phyloP scores from a whole-genome alignment of 2,329 filamentous ascomycete genomes.

The Cadophora sp. region DNA sequence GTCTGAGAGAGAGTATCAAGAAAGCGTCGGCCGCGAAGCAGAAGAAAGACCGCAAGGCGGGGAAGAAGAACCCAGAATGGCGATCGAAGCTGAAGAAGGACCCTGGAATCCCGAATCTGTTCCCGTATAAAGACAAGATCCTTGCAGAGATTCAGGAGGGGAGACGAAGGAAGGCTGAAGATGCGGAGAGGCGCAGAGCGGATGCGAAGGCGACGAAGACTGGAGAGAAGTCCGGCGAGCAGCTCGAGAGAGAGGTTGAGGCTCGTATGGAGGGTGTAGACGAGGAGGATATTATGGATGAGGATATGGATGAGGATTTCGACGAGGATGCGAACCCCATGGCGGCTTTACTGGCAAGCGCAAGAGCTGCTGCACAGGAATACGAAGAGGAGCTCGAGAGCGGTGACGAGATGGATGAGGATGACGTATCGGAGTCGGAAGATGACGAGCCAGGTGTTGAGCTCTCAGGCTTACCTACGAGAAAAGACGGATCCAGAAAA shows the following conservation, averaged over 20 bases:
- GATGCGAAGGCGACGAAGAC: conserved; percentile 72
- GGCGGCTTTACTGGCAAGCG: conserved; percentile 88
- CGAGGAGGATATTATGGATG: conserved; percentile 56
- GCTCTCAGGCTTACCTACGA: conserved; percentile 59
- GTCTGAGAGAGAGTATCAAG: conserved; percentile 93
- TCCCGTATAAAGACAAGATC: conserved; percentile 96
- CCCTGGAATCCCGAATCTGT: conserved; percentile 94
- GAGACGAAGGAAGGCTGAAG: conserved; percentile 80
- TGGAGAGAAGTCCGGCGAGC: conserved; percentile 59
- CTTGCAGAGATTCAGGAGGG: conserved; percentile 94
- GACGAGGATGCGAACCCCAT: conserved; percentile 82
- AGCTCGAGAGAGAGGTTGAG: conserved; percentile 52
- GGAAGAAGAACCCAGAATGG: conserved; percentile 98
- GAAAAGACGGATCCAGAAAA: conserved; percentile 73
- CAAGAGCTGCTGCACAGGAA: conserved; percentile 76
- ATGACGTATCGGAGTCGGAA: conserved; percentile 55
- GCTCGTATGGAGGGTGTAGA: conserved; percentile 53
- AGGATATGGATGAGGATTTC: conserved; percentile 61
- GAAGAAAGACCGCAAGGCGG: conserved; percentile 84
- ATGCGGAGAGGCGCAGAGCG: conserved; percentile 73
- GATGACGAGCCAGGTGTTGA: conserved; percentile 57
- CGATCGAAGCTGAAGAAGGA: conserved; percentile 95
- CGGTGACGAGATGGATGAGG: conserved; percentile 62
- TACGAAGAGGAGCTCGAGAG: conserved; percentile 63
- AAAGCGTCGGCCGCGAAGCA: conserved; percentile 92